These are phyloP conservation scores for Rosellinia necatrix DNA, from an alignment of 2,329 filamentous ascomycete species.

Conservation along the genomic window DNA sequence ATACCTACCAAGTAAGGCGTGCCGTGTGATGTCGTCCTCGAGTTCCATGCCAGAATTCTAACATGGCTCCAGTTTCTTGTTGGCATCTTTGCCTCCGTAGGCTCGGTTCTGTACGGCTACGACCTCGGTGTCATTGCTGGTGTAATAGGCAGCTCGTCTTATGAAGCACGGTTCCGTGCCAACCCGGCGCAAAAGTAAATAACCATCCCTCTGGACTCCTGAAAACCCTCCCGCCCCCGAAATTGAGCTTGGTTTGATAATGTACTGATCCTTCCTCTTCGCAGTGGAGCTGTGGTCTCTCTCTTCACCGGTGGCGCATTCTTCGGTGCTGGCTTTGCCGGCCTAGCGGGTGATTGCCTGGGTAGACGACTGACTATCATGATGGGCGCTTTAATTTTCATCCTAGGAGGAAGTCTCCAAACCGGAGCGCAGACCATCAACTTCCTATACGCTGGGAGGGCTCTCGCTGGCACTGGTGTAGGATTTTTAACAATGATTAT, in stretches of 20 bases:
- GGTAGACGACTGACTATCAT: constrained; percentile 71
- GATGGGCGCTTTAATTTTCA: constrained; percentile 71
- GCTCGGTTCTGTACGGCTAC: constrained; percentile 60
- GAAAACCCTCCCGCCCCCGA: no score
- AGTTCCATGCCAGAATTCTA: not conserved
- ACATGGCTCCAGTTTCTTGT: constrained; percentile 50
- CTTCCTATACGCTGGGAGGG: constrained; percentile 73
- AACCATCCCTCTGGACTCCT: not conserved
- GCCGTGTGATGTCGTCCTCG: not conserved
- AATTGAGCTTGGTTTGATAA: no score
- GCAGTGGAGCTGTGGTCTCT: constrained; percentile 71
- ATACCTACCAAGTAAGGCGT: constrained; percentile 38
- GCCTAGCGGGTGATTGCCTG: constrained; percentile 60
- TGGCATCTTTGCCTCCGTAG: constrained; percentile 59
- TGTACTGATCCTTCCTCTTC: constrained; percentile 2
- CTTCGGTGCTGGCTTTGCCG: constrained; percentile 64
- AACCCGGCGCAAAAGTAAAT: constrained; percentile 45
- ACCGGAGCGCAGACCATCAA: constrained; percentile 63
- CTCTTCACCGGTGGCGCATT: constrained; percentile 75
- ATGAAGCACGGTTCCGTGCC: constrained; percentile 47
- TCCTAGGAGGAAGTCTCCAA: constrained; percentile 73
- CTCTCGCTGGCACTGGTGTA: constrained; percentile 68
- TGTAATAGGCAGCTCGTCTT: constrained; percentile 55
- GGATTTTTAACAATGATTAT: constrained; percentile 50
- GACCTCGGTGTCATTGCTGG: constrained; percentile 59